These are phyloP conservation scores for Themeda triandra DNA, from an alignment of 176 grass and related monocot species.

Conservation along the genomic window DNA sequence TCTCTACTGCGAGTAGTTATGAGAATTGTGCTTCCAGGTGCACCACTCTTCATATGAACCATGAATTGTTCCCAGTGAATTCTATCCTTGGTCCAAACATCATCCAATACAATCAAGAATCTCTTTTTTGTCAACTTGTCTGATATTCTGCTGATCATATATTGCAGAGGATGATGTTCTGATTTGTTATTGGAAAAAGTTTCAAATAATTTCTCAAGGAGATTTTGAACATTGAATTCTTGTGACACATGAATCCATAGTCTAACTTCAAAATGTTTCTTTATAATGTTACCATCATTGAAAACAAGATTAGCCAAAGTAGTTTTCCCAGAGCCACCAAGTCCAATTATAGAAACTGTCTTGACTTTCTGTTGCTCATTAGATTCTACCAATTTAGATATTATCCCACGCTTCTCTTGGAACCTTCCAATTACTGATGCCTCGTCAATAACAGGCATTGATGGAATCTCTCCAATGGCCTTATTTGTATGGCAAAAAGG, in stretches of 20 bases:
- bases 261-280: constrained; percentile 26
- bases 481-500: background rate
- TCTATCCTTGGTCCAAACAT: constrained; percentile 27
- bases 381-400: background rate
- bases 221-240: background rate
- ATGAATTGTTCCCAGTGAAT: constrained; percentile 15
- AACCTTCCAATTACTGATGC: constrained; percentile 4
- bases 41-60: background rate
- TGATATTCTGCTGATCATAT: background rate
- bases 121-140: constrained; percentile 9
- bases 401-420: background rate
- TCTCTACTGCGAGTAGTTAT: constrained; percentile 23
- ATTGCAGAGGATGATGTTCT: background rate
- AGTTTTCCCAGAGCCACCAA: constrained; percentile 42
- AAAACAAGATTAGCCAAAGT: constrained; percentile 21
- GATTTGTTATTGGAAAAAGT: background rate
- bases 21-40: constrained; percentile 24
- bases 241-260: constrained; percentile 37
- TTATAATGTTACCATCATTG: background rate
- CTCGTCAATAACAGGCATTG: background rate
- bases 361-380: background rate
- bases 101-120: constrained; percentile 35
- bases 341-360: constrained; percentile 21
- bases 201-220: background rate
- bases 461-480: background rate